These are phyloP conservation scores for Fusarium sublunatum DNA, from an alignment of 2,329 filamentous ascomycete genomes.

Conservation along the genomic window DNA sequence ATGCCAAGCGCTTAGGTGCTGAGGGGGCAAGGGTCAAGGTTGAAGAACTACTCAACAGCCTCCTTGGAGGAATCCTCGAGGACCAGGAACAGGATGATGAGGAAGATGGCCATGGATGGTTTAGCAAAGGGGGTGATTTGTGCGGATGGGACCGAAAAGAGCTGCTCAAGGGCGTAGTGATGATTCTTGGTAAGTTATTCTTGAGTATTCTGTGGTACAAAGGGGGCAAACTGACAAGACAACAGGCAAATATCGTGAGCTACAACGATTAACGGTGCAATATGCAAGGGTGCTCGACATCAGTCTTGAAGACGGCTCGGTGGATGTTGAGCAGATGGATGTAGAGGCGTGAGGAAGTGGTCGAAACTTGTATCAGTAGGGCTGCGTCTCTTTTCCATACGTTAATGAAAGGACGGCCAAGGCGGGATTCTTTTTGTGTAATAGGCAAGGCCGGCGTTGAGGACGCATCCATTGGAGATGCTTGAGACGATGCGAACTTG, in stretches of 20 bases:
- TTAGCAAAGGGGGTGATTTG: slow-evolving; percentile 74
- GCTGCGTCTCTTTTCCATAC: slow-evolving; percentile 1
- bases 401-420: not conserved
- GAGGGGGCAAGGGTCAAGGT: slow-evolving; percentile 90
- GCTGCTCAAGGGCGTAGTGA: slow-evolving; percentile 87
- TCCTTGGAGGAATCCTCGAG: slow-evolving; percentile 78
- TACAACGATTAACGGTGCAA: slow-evolving; percentile 93
- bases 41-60: slow-evolving; percentile 85
- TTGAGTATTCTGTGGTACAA: not conserved
- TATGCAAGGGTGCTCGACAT: slow-evolving; percentile 87
- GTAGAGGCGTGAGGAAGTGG: slow-evolving; percentile 49
- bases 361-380: slow-evolving; percentile 37
- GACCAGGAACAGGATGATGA: slow-evolving; percentile 60
- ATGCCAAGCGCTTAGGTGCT: slow-evolving; percentile 92
- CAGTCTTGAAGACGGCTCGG: slow-evolving; percentile 59
- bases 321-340: slow-evolving; percentile 59
- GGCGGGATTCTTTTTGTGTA: slow-evolving; percentile 23
- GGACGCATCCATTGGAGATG: slow-evolving; percentile 26
- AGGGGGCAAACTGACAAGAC: slow-evolving; percentile 48
- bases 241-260: slow-evolving; percentile 90
- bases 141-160: slow-evolving; percentile 93
- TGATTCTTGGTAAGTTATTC: slow-evolving; percentile 82
- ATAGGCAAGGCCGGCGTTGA: slow-evolving; percentile 33
- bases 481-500: slow-evolving; percentile 16
- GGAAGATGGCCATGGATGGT: slow-evolving; percentile 68